A percentile compares a stretch with the other conserved stretches of the same genome.
phyloP scores from a whole-genome alignment of 192 early-diverging fungal species.

The Backusella mclennaniae region DNA sequence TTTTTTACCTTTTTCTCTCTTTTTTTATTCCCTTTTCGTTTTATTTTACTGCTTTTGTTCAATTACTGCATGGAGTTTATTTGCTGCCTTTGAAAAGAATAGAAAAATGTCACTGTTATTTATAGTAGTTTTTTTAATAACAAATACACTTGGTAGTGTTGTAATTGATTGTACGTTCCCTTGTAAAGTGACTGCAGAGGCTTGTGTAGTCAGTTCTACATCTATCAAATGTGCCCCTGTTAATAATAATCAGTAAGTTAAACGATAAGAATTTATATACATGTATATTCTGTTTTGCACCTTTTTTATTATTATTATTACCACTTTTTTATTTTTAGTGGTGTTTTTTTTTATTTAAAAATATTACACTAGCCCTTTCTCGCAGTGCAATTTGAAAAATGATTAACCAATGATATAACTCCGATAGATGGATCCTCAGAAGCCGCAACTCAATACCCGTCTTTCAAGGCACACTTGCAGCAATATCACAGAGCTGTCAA shows the following conservation, averaged over 20 bases:
- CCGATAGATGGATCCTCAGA: conserved; percentile 7
- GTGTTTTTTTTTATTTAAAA: background rate
- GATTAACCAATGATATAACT: background rate
- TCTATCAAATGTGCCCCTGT: background rate
- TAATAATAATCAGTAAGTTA: background rate
- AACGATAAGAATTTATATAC: background rate
- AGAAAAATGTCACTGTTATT: background rate
- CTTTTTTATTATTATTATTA: background rate
- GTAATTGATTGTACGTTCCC: conserved; percentile 10
- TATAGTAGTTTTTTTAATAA: background rate
- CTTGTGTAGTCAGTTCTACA: background rate
- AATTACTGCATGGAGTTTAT: background rate
- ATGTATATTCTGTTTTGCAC: background rate
- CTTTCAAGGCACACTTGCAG: background rate
- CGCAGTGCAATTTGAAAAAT: background rate
- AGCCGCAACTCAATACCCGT: conserved; percentile 1
- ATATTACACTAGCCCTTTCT: background rate
- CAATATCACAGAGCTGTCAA: background rate
- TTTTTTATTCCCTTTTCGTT: background rate
- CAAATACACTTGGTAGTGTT: background rate
- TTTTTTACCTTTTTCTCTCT: background rate
- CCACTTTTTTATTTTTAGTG: background rate
- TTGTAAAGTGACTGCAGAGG: background rate
- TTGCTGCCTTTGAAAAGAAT: background rate
- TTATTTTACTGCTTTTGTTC: background rate